Evolutionary conservation across 1,284 basidiomycete genomes (phyloP).

Genomic region (Trametes hirsuta): DNA sequence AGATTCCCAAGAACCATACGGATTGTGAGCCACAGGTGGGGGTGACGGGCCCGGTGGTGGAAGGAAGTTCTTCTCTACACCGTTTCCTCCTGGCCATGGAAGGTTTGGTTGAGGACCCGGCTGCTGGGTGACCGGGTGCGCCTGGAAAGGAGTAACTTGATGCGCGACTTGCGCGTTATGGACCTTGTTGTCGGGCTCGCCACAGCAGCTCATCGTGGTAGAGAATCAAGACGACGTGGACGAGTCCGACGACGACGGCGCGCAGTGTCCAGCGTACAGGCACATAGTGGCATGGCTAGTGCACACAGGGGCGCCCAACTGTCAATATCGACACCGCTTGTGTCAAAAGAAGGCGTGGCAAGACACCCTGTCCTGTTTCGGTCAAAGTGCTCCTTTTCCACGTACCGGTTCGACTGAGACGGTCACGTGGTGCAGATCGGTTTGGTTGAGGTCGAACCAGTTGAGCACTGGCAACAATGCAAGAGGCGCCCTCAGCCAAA

Average conservation of each 20-base stretch:
- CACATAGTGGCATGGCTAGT: slow-evolving; percentile 1
- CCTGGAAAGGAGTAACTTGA: slow-evolving; percentile 26
- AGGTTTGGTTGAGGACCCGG: slow-evolving; percentile 40
- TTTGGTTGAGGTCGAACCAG: too few species aligned
- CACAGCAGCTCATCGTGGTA: slow-evolving; percentile 61
- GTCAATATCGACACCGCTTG: not conserved
- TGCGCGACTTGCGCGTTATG: slow-evolving; percentile 27
- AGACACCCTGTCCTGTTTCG: not conserved
- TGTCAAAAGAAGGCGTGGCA: not conserved
- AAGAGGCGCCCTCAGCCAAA: too few species aligned
- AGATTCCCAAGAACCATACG: slow-evolving; percentile 35
- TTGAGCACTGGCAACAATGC: not conserved
- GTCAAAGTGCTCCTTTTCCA: not conserved
- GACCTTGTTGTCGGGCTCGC: slow-evolving; percentile 40
- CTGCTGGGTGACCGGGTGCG: slow-evolving; percentile 49
- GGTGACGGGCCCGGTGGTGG: slow-evolving; percentile 42
- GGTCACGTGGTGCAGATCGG: too few species aligned
- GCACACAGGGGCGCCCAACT: not conserved
- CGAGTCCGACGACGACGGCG: slow-evolving; percentile 1
- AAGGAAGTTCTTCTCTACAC: slow-evolving; percentile 38
- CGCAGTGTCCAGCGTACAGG: not conserved
- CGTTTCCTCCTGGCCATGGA: slow-evolving; percentile 21
- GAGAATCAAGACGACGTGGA: slow-evolving; percentile 8
- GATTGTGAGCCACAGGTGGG: slow-evolving; percentile 45
- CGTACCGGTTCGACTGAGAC: too few species aligned